Percentiles rank a stretch among this genome's conserved stretches.
phyloP scores from a whole-genome alignment of 371 early-diverging fungal genomes.

The Syncephalastrum contaminatum region DNA sequence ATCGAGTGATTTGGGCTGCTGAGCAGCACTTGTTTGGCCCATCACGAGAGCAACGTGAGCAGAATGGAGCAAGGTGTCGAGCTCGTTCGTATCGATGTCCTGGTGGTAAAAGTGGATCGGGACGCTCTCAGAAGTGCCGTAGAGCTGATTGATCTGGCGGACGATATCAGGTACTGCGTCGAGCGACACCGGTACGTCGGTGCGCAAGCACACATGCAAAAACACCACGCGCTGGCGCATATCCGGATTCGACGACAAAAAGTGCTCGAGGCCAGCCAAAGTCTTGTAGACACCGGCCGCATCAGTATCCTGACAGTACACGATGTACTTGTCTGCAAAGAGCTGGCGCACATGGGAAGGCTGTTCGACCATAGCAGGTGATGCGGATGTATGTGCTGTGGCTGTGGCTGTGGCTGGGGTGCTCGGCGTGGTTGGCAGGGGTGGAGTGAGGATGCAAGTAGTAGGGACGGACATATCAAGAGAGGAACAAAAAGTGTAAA shows the following conservation, averaged over 20 bases:
- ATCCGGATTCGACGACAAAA: conserved; percentile 1
- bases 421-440: too few relatives aligned
- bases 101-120: conserved; percentile 30
- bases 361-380: too few relatives aligned
- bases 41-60: conserved; percentile 20
- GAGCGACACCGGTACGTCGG: conserved; percentile 3
- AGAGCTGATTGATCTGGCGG: conserved; percentile 27
- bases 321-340: conserved; percentile 16
- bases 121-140: conserved; percentile 18
- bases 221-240: conserved; percentile 8
- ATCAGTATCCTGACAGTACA: conserved; percentile 16
- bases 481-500: too few relatives aligned
- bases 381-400: too few relatives aligned
- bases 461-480: too few relatives aligned
- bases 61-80: conserved; percentile 16
- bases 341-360: conserved; percentile 9
- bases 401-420: too few relatives aligned
- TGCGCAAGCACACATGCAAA: conserved; percentile 8
- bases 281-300: conserved; percentile 11
- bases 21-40: conserved; percentile 47
- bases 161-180: conserved; percentile 20
- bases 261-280: conserved; percentile 14
- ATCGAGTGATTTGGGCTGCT: too few relatives aligned
- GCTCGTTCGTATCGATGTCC: conserved; percentile 18
- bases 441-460: too few relatives aligned